Conservation (phyloP, 768 basidiomycete genomes). For the Gymnopilus junonius region DNA sequence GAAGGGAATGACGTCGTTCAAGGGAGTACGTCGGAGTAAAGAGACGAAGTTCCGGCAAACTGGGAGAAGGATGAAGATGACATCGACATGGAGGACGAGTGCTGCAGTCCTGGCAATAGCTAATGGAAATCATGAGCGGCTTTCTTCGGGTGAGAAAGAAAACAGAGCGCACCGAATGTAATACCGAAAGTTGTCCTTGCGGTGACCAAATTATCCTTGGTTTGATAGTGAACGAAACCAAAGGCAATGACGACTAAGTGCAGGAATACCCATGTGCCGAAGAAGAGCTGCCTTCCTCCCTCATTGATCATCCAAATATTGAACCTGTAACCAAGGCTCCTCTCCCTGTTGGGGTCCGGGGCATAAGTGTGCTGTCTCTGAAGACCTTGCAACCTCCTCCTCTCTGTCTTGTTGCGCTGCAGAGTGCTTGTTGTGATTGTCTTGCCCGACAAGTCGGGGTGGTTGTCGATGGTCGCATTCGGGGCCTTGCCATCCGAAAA, state of each 20-base stretch:
- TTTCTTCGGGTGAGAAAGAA: constrained; percentile 28
- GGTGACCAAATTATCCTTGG: constrained; percentile 75
- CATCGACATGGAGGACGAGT: constrained; percentile 88
- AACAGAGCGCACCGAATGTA: constrained; percentile 68
- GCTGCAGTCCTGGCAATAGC: constrained; percentile 90
- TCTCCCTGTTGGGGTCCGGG: constrained; percentile 36
- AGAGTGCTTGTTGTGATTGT: constrained; percentile 60
- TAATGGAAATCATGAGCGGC: constrained; percentile 29
- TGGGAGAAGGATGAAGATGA: constrained; percentile 92
- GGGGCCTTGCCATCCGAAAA: constrained; percentile 58
- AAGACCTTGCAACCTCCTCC: constrained; percentile 81
- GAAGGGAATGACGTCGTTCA: constrained; percentile 89
- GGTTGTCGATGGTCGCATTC: constrained; percentile 49
- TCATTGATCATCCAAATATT: constrained; percentile 95
- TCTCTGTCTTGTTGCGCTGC: constrained; percentile 87
- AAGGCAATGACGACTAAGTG: constrained; percentile 79
- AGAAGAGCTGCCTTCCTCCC: constrained; percentile 80
- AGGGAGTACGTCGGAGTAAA: constrained; percentile 79
- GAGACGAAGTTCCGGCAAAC: constrained; percentile 96
- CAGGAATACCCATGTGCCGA: constrained; percentile 78
- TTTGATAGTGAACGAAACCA: constrained; percentile 75
- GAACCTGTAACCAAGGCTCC: constrained; percentile 49
- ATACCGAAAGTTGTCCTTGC: constrained; percentile 76
- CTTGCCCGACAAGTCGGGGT: constrained; percentile 40
- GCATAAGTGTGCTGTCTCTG: constrained; percentile 53